Conservation (phyloP, 768 basidiomycete genomes). For the Russula brevipes region DNA sequence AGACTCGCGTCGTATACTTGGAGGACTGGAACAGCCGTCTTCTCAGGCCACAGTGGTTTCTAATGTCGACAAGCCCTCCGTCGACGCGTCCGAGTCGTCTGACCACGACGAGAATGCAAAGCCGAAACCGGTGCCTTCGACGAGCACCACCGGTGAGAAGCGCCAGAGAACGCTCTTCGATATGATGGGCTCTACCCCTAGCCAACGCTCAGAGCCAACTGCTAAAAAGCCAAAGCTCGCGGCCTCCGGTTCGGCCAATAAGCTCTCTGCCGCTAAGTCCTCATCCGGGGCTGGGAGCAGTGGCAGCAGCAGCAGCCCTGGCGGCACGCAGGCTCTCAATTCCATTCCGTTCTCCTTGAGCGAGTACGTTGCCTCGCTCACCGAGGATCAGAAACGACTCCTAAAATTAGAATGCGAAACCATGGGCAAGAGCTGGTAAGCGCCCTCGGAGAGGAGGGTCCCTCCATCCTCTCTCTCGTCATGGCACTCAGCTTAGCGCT, state of each 20-base stretch:
- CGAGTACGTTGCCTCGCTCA: constrained; percentile 47
- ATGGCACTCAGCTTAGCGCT: background rate
- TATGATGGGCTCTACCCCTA: constrained; percentile 45
- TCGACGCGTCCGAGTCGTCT: background rate
- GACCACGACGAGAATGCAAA: constrained; percentile 5
- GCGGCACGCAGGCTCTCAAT: constrained; percentile 41
- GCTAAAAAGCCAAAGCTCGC: constrained; percentile 47
- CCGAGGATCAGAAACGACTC: constrained; percentile 52
- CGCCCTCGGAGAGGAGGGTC: background rate
- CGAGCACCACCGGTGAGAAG: constrained; percentile 29
- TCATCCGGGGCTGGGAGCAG: too few relatives aligned
- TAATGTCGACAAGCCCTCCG: constrained; percentile 1
- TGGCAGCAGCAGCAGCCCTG: background rate
- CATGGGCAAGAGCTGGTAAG: constrained; percentile 71
- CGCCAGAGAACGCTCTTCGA: constrained; percentile 64
- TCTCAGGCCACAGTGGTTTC: constrained; percentile 7
- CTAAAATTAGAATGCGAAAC: constrained; percentile 64
- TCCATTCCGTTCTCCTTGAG: constrained; percentile 63
- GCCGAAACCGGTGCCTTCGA: constrained; percentile 5
- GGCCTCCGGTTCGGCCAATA: constrained; percentile 4
- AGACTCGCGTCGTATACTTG: constrained; percentile 30
- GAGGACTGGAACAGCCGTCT: constrained; percentile 32
- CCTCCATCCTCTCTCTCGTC: background rate
- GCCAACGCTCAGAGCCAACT: constrained; percentile 31
- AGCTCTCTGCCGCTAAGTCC: background rate